Evolutionary conservation across 2,329 filamentous ascomycete genomes (phyloP).

Genomic region (Coleophoma cylindrospora): DNA sequence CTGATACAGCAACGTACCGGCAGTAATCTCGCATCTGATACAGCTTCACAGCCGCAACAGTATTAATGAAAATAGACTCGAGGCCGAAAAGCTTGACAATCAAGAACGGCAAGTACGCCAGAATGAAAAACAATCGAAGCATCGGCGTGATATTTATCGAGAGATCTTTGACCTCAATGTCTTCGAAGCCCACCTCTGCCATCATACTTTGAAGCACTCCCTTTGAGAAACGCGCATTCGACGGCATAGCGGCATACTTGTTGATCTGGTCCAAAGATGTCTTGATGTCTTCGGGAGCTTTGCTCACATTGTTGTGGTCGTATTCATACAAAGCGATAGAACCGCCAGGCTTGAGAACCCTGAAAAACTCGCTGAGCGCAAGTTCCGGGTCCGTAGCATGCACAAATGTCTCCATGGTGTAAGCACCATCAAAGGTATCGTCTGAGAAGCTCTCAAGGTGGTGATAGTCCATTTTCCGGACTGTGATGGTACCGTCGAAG

Average conservation of each 20-base stretch:
- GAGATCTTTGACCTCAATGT: slow-evolving; percentile 38
- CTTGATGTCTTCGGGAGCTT: slow-evolving; percentile 23
- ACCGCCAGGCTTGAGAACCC: slow-evolving; percentile 42
- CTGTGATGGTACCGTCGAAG: slow-evolving; percentile 30
- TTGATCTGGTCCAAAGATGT: slow-evolving; percentile 33
- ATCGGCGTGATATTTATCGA: slow-evolving; percentile 43
- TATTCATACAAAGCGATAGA: slow-evolving; percentile 41
- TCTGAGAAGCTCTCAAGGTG: slow-evolving; percentile 35
- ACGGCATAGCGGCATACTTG: slow-evolving; percentile 39
- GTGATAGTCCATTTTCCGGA: slow-evolving; percentile 44
- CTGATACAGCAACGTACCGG: slow-evolving; percentile 28
- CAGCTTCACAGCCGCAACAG: slow-evolving; percentile 33
- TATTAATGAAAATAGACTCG: slow-evolving; percentile 42
- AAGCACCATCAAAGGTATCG: slow-evolving; percentile 42
- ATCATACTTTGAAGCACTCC: slow-evolving; percentile 36
- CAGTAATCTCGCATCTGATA: slow-evolving; percentile 7
- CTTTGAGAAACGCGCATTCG: slow-evolving; percentile 31
- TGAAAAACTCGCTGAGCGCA: slow-evolving; percentile 40
- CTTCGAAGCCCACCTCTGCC: slow-evolving; percentile 23
- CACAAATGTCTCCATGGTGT: slow-evolving; percentile 52
- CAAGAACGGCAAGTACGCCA: slow-evolving; percentile 41
- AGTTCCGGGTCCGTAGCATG: slow-evolving; percentile 42
- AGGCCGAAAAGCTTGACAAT: slow-evolving; percentile 37
- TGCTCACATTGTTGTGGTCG: slow-evolving; percentile 30
- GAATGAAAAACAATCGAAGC: slow-evolving; percentile 39